Evolutionary conservation across 2,329 filamentous ascomycete genomes (phyloP), one percentile per base, ranked within the genome.

Genomic region (Diplodia mutila): DNA sequence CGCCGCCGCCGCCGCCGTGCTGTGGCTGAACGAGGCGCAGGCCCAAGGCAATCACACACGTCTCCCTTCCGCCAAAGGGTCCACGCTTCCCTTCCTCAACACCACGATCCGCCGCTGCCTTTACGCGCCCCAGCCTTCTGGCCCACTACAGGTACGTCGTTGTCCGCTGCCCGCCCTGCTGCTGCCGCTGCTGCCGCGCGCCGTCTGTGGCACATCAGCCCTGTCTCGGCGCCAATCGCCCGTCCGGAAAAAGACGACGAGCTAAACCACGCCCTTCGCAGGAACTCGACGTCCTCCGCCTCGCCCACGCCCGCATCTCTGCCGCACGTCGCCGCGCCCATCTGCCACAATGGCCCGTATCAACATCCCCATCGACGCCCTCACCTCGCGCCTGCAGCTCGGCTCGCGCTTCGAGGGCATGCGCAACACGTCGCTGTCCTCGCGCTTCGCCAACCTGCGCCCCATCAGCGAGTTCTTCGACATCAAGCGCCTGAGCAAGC

Each of bases 401-500:
- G 83, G 84, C 72, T 93, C 95, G 72, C 92, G 94, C 78, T 94
- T 98, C 83, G 88, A 92, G 73, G 89, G 90, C 77, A 85, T 97
- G 71, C 90, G 93, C 77, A 89, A 89, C 69, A 92, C 93, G 73
- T 91, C 92, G 39, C 79, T 98, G 69, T 87, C 87, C 69, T 87
- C 89, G 71, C 90, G 95, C 72, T 98, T 98, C 81, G 89, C 94
- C 80, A 98, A 97, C 82, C 86, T 99, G 77, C 91, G 90, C 69
- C 94, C 95, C 69, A 81, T 98, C 73, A 89, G 90, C 79, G 95
- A 99, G 82, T 99, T 99, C 83, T 86, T 97, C 80, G 94, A 98
- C 81, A 81, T 98, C 83, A 97, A 97, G 88, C 93, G 94, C 73
- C 76, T 99, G 67, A 97, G 93, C 72, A 99, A 98, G 84, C 95